Evolutionary conservation across 768 basidiomycete genomes (phyloP), one percentile per base, ranked within the genome.

Genomic region (Tephrocybe sp.): DNA sequence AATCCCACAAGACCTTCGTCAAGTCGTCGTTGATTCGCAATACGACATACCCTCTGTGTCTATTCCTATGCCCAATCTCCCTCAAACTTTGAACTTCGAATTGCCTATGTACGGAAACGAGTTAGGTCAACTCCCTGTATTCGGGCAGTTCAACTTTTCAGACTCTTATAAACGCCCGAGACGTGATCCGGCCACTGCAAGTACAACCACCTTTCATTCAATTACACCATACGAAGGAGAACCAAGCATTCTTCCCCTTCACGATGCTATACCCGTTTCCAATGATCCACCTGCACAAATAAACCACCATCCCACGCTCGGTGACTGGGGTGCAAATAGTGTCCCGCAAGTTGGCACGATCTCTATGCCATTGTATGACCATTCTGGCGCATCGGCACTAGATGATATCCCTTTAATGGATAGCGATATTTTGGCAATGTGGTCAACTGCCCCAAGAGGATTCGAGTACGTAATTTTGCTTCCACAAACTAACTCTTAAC

Each of bases 91-190:
- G 28, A 59, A 65, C 41, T 69, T 69, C 48, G 60, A 71, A 13
- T 67, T 84, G 4, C 83, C 84, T 0, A 73, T 82, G 59, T 79
- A 83, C 57, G 76, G 73, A 58, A 76, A 75, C 38, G 83, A 84
- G 47, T 65, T 85, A 6, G 83, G 82, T 3, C 68, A 78, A 32
- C 63, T 84, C 0, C 84, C 83, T 2, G 60, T 74, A 3, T 72
- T 70, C 49, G 72, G 72, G 3, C 69, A 74, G 51, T 70, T 73
- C 51, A 70, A 64, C 37, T 72, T 71, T 40, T 59, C 62, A 1
- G 70, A 71, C 40, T 59, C 64, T 26, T 25, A 43, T 36, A 54
- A 52, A 31, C 45, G 51, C 8, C 51, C 55, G 6, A 51, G 45
- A 27, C 51, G 36, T 28, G 41, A 44, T 1, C 31, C 51, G 9